Conservation (phyloP, 495 filamentous ascomycete genomes). For the Penicillium fimorum region DNA sequence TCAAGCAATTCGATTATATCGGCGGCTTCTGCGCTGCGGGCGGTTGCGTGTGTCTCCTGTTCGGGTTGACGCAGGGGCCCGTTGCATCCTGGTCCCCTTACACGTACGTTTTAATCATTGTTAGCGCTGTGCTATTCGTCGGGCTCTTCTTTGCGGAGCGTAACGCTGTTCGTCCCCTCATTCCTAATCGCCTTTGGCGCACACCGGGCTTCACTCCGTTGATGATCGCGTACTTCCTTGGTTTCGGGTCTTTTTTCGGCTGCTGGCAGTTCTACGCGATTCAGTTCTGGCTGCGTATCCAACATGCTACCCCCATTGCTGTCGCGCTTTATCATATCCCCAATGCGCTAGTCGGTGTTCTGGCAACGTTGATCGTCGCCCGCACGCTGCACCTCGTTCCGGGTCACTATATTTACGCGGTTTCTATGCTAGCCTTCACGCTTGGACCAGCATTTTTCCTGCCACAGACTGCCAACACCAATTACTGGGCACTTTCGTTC, state of each 20-base stretch:
- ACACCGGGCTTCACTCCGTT: slow-evolving; percentile 45
- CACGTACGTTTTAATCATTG: slow-evolving; percentile 26
- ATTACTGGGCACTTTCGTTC: slow-evolving; percentile 33
- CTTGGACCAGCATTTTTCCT: slow-evolving; percentile 33
- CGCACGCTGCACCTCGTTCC: slow-evolving; percentile 43
- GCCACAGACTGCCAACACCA: slow-evolving; percentile 28
- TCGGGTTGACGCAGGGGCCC: slow-evolving; percentile 31
- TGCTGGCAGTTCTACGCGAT: slow-evolving; percentile 51
- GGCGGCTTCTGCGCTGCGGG: slow-evolving; percentile 25
- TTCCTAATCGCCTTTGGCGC: slow-evolving; percentile 30
- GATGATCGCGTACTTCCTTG: slow-evolving; percentile 45
- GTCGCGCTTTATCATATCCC: slow-evolving; percentile 44
- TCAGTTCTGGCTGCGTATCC: slow-evolving; percentile 47
- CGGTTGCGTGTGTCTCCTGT: slow-evolving; percentile 31
- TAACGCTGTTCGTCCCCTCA: slow-evolving; percentile 23
- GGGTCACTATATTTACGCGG: slow-evolving; percentile 45
- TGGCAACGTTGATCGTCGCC: slow-evolving; percentile 44
- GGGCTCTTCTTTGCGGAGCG: slow-evolving; percentile 29
- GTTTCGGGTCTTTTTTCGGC: slow-evolving; percentile 44
- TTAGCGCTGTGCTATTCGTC: slow-evolving; percentile 23
- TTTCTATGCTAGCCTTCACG: slow-evolving; percentile 30
- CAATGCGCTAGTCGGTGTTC: slow-evolving; percentile 40
- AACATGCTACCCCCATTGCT: slow-evolving; percentile 36
- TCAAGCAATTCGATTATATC: slow-evolving; percentile 30
- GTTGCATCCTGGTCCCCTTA: slow-evolving; percentile 30